phyloP scores from a whole-genome alignment of 768 basidiomycete species.

The Serpula lacrymans region DNA sequence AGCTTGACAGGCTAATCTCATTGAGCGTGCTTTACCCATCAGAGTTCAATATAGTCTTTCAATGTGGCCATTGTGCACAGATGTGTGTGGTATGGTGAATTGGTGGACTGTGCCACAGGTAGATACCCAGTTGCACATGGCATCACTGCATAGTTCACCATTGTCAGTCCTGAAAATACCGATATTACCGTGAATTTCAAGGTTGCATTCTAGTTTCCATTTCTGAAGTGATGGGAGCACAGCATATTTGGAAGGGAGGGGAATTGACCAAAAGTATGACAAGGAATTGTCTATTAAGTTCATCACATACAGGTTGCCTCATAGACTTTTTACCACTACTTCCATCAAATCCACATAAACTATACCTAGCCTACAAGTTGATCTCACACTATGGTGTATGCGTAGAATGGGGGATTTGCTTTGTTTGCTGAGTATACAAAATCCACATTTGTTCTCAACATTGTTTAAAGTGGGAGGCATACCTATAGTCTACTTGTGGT shows the following conservation, averaged over 20 bases:
- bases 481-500: no score
- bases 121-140: slow-evolving; percentile 2
- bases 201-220: slow-evolving; percentile 1
- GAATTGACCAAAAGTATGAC: slow-evolving; percentile 1
- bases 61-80: slow-evolving; percentile 9
- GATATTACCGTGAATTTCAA: no score
- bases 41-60: slow-evolving; percentile 8
- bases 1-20: slow-evolving; percentile 1
- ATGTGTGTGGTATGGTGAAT: slow-evolving; percentile 9
- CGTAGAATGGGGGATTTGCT: slow-evolving; percentile 25
- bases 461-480: no score
- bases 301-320: slow-evolving; percentile 21
- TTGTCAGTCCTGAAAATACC: slow-evolving; percentile 4
- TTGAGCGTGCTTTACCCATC: slow-evolving; percentile 5
- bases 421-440: slow-evolving; percentile 37
- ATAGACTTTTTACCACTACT: slow-evolving; percentile 16
- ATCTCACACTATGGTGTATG: slow-evolving; percentile 19
- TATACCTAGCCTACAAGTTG: slow-evolving; percentile 22
- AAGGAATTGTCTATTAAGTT: slow-evolving; percentile 9
- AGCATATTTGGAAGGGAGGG: background rate
- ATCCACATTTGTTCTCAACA: slow-evolving; percentile 29
- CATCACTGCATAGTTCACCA: slow-evolving; percentile 4
- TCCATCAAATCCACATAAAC: slow-evolving; percentile 30
- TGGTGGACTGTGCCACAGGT: slow-evolving; percentile 7
- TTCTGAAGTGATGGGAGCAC: background rate